A percentile compares a stretch with the other conserved stretches of the same genome.
Evolutionary conservation across 441 rosid genomes (phyloP).

Genomic region (Lepidium campestre): DNA sequence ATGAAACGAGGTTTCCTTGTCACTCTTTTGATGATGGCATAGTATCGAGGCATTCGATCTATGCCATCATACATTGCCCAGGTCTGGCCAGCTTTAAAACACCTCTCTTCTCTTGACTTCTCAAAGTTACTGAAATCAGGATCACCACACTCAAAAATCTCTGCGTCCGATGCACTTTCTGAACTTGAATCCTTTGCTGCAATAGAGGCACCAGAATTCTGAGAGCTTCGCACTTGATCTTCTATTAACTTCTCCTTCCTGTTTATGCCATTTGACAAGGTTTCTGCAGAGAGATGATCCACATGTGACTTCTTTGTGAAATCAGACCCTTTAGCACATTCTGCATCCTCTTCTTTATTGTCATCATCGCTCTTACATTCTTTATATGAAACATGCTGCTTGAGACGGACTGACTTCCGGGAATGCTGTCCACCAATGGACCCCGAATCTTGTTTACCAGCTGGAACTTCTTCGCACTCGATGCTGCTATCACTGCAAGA

Average conservation of each 20-base stretch:
- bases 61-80: slow-evolving; percentile 58
- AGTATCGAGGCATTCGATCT: slow-evolving; percentile 60
- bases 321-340: slow-evolving; percentile 24
- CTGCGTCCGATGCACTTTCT: slow-evolving; percentile 21
- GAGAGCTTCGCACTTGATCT: slow-evolving; percentile 24
- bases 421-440: slow-evolving; percentile 31
- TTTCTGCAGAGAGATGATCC: slow-evolving; percentile 24
- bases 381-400: slow-evolving; percentile 59
- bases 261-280: slow-evolving; percentile 26
- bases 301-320: slow-evolving; percentile 24
- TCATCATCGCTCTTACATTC: slow-evolving; percentile 62
- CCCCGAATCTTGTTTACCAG: slow-evolving; percentile 30
- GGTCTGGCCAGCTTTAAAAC: slow-evolving; percentile 42
- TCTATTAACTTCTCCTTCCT: slow-evolving; percentile 25
- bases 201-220: slow-evolving; percentile 16
- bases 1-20: slow-evolving; percentile 30
- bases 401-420: slow-evolving; percentile 69
- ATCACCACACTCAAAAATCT: slow-evolving; percentile 33
- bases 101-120: slow-evolving; percentile 25
- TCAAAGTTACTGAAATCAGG: slow-evolving; percentile 58
- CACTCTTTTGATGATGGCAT: slow-evolving; percentile 48
- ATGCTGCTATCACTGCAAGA: slow-evolving; percentile 31
- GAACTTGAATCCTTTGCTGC: slow-evolving; percentile 24
- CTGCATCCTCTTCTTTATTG: slow-evolving; percentile 30
- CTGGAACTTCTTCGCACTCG: slow-evolving; percentile 41